Base-by-base conservation (phyloP, 768 basidiomycete species). In the Pilatotrama ljubarskyi region DNA sequence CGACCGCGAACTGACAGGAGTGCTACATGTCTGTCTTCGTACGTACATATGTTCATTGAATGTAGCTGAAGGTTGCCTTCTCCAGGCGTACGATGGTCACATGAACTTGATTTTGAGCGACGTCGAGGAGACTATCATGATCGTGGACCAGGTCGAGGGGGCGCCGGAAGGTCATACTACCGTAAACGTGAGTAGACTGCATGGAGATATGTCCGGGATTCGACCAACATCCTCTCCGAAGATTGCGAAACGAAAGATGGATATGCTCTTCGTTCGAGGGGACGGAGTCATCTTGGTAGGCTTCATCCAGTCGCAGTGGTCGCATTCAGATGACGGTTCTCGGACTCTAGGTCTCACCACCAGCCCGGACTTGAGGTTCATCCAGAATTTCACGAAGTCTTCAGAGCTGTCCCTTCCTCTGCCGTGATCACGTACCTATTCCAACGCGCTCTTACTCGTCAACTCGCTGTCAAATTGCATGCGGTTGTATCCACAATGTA, bases 51-150 rank as follows among this genome's bases (percentile, higher is more conserved):
- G 13, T 20, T 49, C 29, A 37, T 36, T 26, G 25, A 24, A 42
- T 51, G 41, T 50, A 50, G 37, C 61, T 68, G 55, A 67, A 66
- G 38, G 26, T 25, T 29, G 17, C 62, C 51, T 60, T 54, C 25
- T 43, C 53, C 69, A 99, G 97, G 97, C 97, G 20, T 98, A 98
- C 70, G 97, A 99, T 77, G 97, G 95, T n/a, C 97, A 98, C 75
- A 98, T 98, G 97, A 98, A 99, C 74, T 81, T 99, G 68, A 97
- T 99, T 63, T 81, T 99, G 67, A 95, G 93, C 68, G 93, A 98
- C 70, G 97, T 98, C 15, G 96, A 98, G 72, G 97, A 99, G 77
- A 95, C 90, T 2, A 93, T 98, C 63, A 91, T 95, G 85, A 81
- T 97, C 63, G 93, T 98, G n/a, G 95, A 98, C 64, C 76, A 82